These are phyloP conservation scores for Fusarium globosum DNA, from an alignment of 2,329 filamentous ascomycete species.

Conservation along the genomic window DNA sequence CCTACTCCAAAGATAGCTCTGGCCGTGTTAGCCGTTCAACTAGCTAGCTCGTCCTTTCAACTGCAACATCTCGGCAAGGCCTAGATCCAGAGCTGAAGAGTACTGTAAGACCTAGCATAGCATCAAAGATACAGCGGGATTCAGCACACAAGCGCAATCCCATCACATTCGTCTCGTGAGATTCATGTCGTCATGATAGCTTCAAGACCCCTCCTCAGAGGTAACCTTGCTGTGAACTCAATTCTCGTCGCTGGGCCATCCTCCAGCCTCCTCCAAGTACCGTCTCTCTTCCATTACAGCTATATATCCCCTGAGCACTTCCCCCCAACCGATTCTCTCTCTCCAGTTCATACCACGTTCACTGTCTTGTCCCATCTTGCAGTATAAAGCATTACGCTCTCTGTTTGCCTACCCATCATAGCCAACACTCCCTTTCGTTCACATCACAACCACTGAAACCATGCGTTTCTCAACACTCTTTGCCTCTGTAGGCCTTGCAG, in stretches of 20 bases:
- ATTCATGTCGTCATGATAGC: conserved; percentile 24
- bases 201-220: background rate
- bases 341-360: background rate
- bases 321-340: background rate
- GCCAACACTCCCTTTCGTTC: background rate
- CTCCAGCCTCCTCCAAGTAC: background rate
- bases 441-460: background rate
- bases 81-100: background rate
- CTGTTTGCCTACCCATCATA: background rate
- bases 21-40: conserved; percentile 26
- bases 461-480: conserved; percentile 39
- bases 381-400: background rate
- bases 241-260: conserved; percentile 9
- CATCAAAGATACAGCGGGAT: background rate
- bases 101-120: conserved; percentile 3
- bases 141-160: background rate
- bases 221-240: conserved; percentile 24
- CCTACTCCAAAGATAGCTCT: conserved; percentile 13
- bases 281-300: background rate
- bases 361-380: background rate
- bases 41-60: background rate
- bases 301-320: conserved; percentile 6
- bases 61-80: conserved; percentile 1
- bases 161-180: conserved; percentile 3
- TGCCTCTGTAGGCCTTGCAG: conserved; percentile 37